Base-by-base conservation (phyloP, 495 filamentous ascomycete genomes). In the Jackrogersella multiformis region DNA sequence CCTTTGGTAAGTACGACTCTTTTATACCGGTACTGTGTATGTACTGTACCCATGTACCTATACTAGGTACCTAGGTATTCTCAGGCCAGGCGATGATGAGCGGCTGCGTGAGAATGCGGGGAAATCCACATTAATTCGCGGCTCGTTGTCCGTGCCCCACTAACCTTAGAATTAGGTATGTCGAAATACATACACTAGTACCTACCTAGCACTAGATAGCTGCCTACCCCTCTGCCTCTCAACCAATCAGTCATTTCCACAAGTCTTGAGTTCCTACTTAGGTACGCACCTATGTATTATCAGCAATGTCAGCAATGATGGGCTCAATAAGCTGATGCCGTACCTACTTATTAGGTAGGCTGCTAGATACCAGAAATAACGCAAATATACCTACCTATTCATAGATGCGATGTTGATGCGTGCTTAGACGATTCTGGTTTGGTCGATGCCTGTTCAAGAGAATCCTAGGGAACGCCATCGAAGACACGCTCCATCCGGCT, bases 81-180 rank as follows among this genome's bases (percentile, higher is more conserved):
- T 44, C 36, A 61, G 20, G 56, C 48, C 49, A 56, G 23, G 51
- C 42, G 34, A 69, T 69, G 66, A 69, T 69, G 66, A 61, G 60
- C 66, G 39, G 55, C 66, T 64, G 56, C 60, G 49, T 51, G 24
- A 61, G 45, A 69, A 69, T 69, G 66, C 66, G 66, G 66, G 66
- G 66, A 61, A 69, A 34, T 30, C 66, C 66, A 69, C 66, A 64
- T 52, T 61, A 51, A 63, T 63, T 58, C 26, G 66, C 66, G 52
- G 66, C 66, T 59, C 59, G 38, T 26, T 32, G 21, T 34, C n/a
- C 42, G 42, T 42, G 26, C 41, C n/a, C 56, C 21, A 56, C n/a
- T 39, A 24, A 49, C 13, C 24, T 23, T 24, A 45, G 41, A 45
- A 45, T 20, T 45, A 2, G 21, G 20, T 46, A 2, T 45, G 20